A percentile compares a stretch with the other conserved stretches of the same genome.
Evolutionary conservation across 192 early-diverging fungal genomes (phyloP).

Genomic region (Funneliformis geosporum): DNA sequence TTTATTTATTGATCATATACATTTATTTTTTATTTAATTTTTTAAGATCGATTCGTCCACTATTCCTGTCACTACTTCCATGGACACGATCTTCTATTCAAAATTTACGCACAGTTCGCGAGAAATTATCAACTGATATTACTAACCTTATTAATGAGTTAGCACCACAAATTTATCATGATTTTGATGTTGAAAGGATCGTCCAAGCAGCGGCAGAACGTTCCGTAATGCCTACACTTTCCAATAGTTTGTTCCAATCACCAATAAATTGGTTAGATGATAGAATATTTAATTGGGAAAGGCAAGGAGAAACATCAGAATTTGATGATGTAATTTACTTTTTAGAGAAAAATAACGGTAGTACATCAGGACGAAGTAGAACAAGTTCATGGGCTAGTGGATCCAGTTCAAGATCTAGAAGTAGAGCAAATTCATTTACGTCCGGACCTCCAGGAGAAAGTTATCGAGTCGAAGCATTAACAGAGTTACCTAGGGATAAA

Average conservation of each 20-base stretch:
- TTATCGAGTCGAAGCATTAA: constrained; percentile 55
- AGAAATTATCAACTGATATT: constrained; percentile 74
- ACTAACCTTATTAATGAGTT: constrained; percentile 83
- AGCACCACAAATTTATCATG: constrained; percentile 75
- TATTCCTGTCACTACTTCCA: constrained; percentile 73
- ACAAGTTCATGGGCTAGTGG: constrained; percentile 45
- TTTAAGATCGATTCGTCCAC: constrained; percentile 74
- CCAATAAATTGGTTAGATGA: constrained; percentile 56
- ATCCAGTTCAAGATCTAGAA: constrained; percentile 43
- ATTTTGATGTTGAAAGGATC: constrained; percentile 62
- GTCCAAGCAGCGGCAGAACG: constrained; percentile 38
- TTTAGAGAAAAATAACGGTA: constrained; percentile 49
- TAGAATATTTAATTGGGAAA: constrained; percentile 60
- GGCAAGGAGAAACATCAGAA: constrained; percentile 49
- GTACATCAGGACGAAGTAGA: constrained; percentile 46
- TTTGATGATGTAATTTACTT: constrained; percentile 56
- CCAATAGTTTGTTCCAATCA: constrained; percentile 39
- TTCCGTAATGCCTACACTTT: constrained; percentile 33
- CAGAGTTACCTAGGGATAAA: constrained; percentile 42
- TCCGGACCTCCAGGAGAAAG: constrained; percentile 42
- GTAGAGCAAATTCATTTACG: constrained; percentile 50
- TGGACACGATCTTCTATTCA: constrained; percentile 54
- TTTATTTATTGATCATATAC: background rate
- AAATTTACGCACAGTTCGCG: constrained; percentile 68
- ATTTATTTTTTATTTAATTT: background rate